Percentiles rank a stretch among this genome's conserved stretches.
These are phyloP conservation scores for Fraxinus latifolia DNA, from an alignment of 305 asterid species.

Conservation along the genomic window DNA sequence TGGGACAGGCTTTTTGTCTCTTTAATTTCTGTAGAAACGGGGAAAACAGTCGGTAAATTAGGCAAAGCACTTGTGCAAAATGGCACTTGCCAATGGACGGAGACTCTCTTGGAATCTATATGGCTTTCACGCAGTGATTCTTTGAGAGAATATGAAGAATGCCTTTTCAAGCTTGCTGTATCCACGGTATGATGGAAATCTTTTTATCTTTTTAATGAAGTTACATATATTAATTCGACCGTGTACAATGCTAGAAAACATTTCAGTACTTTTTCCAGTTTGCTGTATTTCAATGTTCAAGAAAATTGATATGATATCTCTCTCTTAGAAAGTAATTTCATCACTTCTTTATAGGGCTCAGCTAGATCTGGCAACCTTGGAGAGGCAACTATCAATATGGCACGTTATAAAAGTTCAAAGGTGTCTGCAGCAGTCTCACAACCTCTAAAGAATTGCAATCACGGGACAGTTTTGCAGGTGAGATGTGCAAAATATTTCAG, in stretches of 20 bases:
- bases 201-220: not conserved
- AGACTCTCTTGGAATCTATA: constrained; percentile 64
- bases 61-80: constrained; percentile 67
- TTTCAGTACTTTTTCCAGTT: not conserved
- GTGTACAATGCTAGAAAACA: not conserved
- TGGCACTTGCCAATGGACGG: constrained; percentile 82
- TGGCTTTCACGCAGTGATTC: constrained; percentile 55
- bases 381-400: constrained; percentile 65
- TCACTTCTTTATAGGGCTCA: constrained; percentile 50
- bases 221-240: not conserved
- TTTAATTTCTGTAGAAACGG: constrained; percentile 59
- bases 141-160: constrained; percentile 57
- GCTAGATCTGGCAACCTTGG: constrained; percentile 78
- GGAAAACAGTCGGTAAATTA: constrained; percentile 61
- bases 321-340: constrained; percentile 3
- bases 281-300: not conserved
- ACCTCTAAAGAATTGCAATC: constrained; percentile 69
- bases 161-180: constrained; percentile 60
- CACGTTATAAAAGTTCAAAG: constrained; percentile 49
- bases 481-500: constrained; percentile 11
- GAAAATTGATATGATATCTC: not conserved
- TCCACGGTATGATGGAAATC: constrained; percentile 49
- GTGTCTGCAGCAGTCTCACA: constrained; percentile 54
- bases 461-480: constrained; percentile 74
- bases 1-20: constrained; percentile 80